Base-by-base conservation (phyloP, 192 early-diverging fungal genomes). In the Cetraspora pellucida region DNA sequence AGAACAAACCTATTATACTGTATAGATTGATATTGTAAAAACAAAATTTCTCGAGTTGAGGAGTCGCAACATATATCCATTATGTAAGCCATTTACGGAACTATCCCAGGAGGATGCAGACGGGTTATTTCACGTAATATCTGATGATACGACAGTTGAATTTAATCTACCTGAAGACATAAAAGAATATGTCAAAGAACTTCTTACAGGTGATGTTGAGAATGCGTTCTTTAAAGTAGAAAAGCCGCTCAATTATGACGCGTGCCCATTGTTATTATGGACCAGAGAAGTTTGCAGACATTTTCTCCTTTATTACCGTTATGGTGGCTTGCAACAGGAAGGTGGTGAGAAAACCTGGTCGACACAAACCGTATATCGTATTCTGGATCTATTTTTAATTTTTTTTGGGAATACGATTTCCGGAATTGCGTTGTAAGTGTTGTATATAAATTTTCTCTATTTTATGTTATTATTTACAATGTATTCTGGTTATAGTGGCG, bases 301-400 rank as follows among this genome's bases (percentile, higher is more conserved):
- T 73, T 73, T 73, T 8, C 16, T 73, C 44, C 43, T 73, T 30
- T 73, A 73, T 8, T 73, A 58, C 16, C 10, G 58, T 47, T 73
- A 73, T 44, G 2, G 52, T 57, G 52, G 70, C 25, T 43, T 72
- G 55, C 71, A 73, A 73, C 3, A 27, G 10, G 21, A 73, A 21
- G 19, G 52, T 45, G 28, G 1, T 27, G 70, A 72, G 58, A 73
- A 73, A 59, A 73, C 71, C 37, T 73, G 71, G 55, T 72, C 70
- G 7, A 57, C 23, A 8, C 70, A 72, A 72, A 72, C 52, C 5
- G 28, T 73, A 10, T 73, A 73, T 16, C 55, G 16, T 19, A 8
- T 73, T 19, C 31, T 73, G 14, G 55, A 73, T 5, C 44, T 73
- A 73, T 73, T 73, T 73, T 73, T 17, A 14, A 19, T 59, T 5